Base-by-base conservation (phyloP, 2,329 filamentous ascomycete species). In the Berkeleyomyces rouxiae region DNA sequence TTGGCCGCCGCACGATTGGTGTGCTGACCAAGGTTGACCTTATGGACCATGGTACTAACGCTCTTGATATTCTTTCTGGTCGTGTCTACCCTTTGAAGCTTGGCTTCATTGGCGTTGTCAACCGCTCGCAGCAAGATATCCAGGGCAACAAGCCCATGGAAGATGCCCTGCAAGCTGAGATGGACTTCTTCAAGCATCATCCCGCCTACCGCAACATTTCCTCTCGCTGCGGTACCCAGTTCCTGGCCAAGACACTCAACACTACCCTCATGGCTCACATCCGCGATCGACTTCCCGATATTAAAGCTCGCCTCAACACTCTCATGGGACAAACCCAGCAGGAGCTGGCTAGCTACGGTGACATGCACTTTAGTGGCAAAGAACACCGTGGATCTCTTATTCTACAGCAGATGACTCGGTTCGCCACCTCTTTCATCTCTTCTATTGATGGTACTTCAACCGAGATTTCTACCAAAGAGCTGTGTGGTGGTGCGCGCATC, bases 241-340 rank as follows among this genome's bases (percentile, higher is more conserved):
- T 88, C 70, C 77, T 99, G 63, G 93, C 93, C 60, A 96, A 93
- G 77, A 96, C 89, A 11, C 80, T 99, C 66, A 99, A 97, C 74
- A 86, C 86, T 51, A 99, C 93, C 10, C 80, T 99, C 67, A 97
- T 99, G 93, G 77, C 84, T 31, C 93, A 99, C 71, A 99, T 99
- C 71, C 87, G 93, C 65, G 93, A 99, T 72, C 84, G 93, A 57
- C 77, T 99, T 69, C 93, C 93, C 39, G 93, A 99, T 73, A 99
- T 99, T 78, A 99, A 99, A 76, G 93, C 93, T 59, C 86, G 93
- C 62, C 80, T 99, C 66, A 99, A 99, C 74, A 99, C 93, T 0
- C 78, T 99, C 60, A 99, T 99, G 93, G 93, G 93, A n/a, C 93
- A 99, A 74, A 97, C 93, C 58, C 93, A 99, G 72, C 93, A 99